These are phyloP conservation scores for Sarocladium brachiariae DNA, from an alignment of 2,329 filamentous ascomycete species.

Conservation along the genomic window DNA sequence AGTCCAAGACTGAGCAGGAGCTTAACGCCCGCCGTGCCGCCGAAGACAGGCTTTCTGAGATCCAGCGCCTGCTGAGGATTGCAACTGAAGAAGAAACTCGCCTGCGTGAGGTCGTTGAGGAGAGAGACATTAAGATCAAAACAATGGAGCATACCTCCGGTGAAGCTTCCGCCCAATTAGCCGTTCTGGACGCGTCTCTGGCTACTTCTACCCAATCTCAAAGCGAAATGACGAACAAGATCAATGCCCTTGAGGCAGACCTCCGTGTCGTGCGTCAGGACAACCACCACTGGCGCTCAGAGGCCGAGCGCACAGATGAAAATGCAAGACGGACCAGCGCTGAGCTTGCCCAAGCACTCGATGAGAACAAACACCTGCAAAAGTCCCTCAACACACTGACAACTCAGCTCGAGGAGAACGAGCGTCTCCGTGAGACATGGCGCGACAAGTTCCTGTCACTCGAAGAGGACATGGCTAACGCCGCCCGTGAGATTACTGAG, in stretches of 20 bases:
- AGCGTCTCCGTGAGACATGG: slow-evolving; percentile 76
- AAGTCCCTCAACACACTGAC: slow-evolving; percentile 67
- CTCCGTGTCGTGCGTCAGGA: slow-evolving; percentile 50
- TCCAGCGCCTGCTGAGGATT: slow-evolving; percentile 61
- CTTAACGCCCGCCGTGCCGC: slow-evolving; percentile 55
- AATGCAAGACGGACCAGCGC: slow-evolving; percentile 40
- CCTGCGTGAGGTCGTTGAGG: slow-evolving; percentile 59
- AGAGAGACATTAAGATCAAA: slow-evolving; percentile 62
- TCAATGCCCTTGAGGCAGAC: slow-evolving; percentile 47
- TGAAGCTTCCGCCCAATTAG: slow-evolving; percentile 53
- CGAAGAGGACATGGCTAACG: slow-evolving; percentile 78
- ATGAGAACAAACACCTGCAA: slow-evolving; percentile 66
- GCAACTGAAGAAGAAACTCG: slow-evolving; percentile 67
- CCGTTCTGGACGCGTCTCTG: slow-evolving; percentile 63
- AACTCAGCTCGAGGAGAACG: slow-evolving; percentile 77
- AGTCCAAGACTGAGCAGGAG: slow-evolving; percentile 59
- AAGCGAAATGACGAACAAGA: slow-evolving; percentile 48
- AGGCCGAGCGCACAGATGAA: slow-evolving; percentile 53
- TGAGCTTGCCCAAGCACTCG: slow-evolving; percentile 40
- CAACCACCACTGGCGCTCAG: slow-evolving; percentile 52
- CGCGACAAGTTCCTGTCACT: slow-evolving; percentile 76
- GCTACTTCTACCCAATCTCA: slow-evolving; percentile 47
- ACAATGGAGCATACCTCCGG: slow-evolving; percentile 47
- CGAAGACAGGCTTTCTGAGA: slow-evolving; percentile 66
- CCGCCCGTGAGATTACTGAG: slow-evolving; percentile 71